These are phyloP conservation scores for Stemphylium lycopersici DNA, from an alignment of 2,329 filamentous ascomycete species.

Conservation along the genomic window DNA sequence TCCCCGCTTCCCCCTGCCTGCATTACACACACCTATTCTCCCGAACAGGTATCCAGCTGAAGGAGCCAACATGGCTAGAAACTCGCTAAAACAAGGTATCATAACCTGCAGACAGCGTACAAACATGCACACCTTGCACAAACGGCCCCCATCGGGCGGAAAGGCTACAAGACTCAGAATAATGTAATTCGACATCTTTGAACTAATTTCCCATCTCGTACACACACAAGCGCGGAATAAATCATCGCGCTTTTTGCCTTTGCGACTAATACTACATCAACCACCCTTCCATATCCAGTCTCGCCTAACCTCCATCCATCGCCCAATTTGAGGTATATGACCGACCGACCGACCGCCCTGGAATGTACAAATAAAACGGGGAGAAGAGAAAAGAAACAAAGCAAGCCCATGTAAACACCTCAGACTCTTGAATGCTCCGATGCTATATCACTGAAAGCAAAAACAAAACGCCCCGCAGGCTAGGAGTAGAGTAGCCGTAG, in stretches of 20 bases:
- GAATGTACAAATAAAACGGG: background rate
- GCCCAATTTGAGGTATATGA: slow-evolving; percentile 7
- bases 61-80: no score
- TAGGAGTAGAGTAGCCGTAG: background rate
- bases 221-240: background rate
- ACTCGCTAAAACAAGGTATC: no score
- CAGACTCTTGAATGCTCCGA: no score
- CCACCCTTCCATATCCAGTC: background rate
- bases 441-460: background rate
- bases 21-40: background rate
- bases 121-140: background rate
- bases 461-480: background rate
- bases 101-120: background rate
- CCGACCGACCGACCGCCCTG: background rate
- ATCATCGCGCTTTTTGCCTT: background rate
- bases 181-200: background rate
- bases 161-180: background rate
- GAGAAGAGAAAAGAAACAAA: no score
- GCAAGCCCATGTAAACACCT: no score
- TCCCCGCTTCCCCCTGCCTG: background rate
- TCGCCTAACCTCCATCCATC: background rate
- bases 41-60: no score
- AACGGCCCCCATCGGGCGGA: background rate
- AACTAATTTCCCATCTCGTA: background rate
- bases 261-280: background rate